phyloP scores from a whole-genome alignment of 345 rosid genomes.

The Syzygium jambos region DNA sequence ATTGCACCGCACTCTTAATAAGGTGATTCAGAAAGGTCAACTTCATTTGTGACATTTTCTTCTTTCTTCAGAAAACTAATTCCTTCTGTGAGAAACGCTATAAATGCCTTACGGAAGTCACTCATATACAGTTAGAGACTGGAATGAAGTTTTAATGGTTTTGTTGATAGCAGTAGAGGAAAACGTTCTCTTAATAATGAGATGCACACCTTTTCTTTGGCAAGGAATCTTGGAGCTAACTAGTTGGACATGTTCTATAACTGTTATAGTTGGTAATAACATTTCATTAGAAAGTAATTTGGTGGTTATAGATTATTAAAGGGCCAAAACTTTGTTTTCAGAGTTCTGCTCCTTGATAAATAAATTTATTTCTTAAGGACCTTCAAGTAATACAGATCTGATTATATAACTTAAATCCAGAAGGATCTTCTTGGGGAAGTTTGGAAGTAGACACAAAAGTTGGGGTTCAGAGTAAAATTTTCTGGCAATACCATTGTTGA shows the following conservation, averaged over 20 bases:
- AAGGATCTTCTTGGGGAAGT: background rate
- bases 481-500: background rate
- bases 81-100: background rate
- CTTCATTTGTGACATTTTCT: background rate
- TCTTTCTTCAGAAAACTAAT: background rate
- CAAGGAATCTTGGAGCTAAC: background rate
- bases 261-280: background rate
- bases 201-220: background rate
- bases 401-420: background rate
- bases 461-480: background rate
- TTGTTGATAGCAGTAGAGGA: background rate
- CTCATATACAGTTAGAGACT: background rate
- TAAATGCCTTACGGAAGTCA: background rate
- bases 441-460: background rate
- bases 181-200: background rate
- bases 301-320: background rate
- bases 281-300: background rate
- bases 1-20: slow-evolving; percentile 22
- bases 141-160: background rate
- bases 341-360: background rate
- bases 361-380: background rate
- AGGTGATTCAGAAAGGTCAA: slow-evolving; percentile 17
- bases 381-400: background rate
- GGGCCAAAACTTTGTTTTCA: background rate
- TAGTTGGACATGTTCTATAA: background rate